Conservation (phyloP, 805 yeast genomes). For the Saccharomycopsis lassenensis region DNA sequence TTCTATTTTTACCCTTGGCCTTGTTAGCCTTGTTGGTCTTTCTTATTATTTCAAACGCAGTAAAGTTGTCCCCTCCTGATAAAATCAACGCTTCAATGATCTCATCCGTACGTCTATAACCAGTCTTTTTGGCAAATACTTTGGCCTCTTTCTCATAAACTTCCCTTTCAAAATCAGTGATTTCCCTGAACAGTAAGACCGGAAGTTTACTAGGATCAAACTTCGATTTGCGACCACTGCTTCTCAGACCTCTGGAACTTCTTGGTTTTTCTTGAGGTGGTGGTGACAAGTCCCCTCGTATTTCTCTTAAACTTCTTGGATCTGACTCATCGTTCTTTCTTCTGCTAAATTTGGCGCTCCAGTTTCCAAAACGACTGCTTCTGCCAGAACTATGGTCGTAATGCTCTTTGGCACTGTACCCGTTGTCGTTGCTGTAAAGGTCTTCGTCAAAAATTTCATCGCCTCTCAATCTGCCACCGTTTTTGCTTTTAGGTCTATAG, state of each 20-base stretch:
- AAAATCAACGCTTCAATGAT: conserved; percentile 53
- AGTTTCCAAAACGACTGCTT: too few species aligned
- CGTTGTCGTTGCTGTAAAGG: conserved; percentile 5
- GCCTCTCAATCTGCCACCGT: conserved; percentile 5
- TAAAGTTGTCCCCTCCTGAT: conserved; percentile 46
- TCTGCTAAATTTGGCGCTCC: too few species aligned
- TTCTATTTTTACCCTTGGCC: background rate
- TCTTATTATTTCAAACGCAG: conserved; percentile 48
- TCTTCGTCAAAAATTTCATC: conserved; percentile 13
- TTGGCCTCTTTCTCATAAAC: conserved; percentile 41
- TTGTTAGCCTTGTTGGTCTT: conserved; percentile 24
- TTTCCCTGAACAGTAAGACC: conserved; percentile 36
- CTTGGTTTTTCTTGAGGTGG: too few species aligned
- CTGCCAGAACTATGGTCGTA: conserved; percentile 10
- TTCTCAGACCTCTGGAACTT: conserved; percentile 20
- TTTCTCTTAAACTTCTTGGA: too few species aligned
- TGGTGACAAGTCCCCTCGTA: too few species aligned
- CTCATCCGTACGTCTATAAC: conserved; percentile 44
- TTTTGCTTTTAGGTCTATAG: conserved; percentile 18
- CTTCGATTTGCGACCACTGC: conserved; percentile 17
- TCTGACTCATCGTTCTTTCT: too few species aligned
- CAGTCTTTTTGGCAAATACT: conserved; percentile 39
- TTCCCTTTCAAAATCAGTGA: conserved; percentile 41
- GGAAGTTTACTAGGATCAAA: conserved; percentile 25
- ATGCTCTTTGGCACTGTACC: conserved; percentile 12